Evolutionary conservation across 805 yeast genomes (phyloP).

Genomic region (Wickerhamomyces sydowiorum): DNA sequence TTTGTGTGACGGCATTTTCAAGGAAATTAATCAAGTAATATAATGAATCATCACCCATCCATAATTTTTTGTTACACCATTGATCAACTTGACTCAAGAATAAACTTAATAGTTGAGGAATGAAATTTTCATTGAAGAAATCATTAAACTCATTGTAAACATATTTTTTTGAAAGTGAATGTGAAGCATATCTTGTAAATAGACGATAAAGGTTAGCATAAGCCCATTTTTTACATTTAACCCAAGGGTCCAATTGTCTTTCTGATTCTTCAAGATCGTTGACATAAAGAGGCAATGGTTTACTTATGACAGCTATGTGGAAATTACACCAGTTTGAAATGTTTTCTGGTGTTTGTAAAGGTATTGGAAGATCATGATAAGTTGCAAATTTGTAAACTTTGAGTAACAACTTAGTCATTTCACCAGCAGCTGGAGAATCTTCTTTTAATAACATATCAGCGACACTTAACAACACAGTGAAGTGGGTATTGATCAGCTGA

Average conservation of each 20-base stretch:
- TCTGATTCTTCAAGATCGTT: constrained; percentile 47
- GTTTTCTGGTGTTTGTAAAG: constrained; percentile 47
- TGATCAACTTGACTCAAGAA: constrained; percentile 61
- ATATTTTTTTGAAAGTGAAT: constrained; percentile 37
- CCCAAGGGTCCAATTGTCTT: constrained; percentile 52
- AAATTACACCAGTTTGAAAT: constrained; percentile 69
- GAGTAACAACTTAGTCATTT: constrained; percentile 66
- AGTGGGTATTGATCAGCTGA: constrained; percentile 45
- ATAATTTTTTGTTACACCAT: constrained; percentile 62
- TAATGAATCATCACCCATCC: constrained; percentile 65
- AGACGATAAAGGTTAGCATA: constrained; percentile 70
- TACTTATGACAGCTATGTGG: constrained; percentile 61
- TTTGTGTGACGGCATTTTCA: constrained; percentile 53
- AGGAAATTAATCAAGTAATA: constrained; percentile 61
- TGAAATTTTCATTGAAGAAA: constrained; percentile 48
- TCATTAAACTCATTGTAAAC: constrained; percentile 56
- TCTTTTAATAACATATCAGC: constrained; percentile 49
- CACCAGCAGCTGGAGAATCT: constrained; percentile 47
- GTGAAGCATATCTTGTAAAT: constrained; percentile 65
- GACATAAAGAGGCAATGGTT: constrained; percentile 50
- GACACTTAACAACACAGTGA: constrained; percentile 60
- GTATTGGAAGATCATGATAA: constrained; percentile 63
- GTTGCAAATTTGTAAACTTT: constrained; percentile 78
- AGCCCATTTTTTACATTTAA: constrained; percentile 84
- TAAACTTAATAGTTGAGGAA: constrained; percentile 67